Evolutionary conservation across 2,329 filamentous ascomycete genomes (phyloP).

Genomic region (Penicillium sclerotiorum): DNA sequence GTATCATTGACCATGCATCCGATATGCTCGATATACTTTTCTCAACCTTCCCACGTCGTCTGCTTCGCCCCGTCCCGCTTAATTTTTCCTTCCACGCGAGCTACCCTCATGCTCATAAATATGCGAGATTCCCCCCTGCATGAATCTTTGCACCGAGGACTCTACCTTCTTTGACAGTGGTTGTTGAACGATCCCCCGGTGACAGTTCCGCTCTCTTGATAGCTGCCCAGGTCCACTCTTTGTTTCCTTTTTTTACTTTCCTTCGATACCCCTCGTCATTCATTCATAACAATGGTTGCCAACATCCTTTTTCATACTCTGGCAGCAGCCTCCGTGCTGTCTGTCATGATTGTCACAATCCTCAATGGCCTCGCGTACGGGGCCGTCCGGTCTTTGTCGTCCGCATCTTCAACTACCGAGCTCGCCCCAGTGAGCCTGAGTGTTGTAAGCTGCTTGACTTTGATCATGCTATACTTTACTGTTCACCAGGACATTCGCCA

Average conservation of each 20-base stretch:
- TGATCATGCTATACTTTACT: conserved; percentile 24
- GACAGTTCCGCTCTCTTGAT: neutral
- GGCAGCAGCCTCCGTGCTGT: conserved; percentile 26
- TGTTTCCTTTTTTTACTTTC: too few relatives aligned
- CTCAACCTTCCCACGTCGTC: conserved; percentile 17
- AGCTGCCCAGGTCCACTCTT: too few relatives aligned
- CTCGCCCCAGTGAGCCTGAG: conserved; percentile 29
- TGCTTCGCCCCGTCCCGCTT: conserved; percentile 18
- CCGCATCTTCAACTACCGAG: conserved; percentile 21
- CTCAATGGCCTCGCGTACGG: conserved; percentile 34
- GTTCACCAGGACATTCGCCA: conserved; percentile 22
- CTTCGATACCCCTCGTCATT: neutral
- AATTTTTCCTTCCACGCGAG: conserved; percentile 10
- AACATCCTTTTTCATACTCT: conserved; percentile 25
- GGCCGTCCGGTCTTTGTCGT: conserved; percentile 21
- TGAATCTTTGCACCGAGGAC: neutral
- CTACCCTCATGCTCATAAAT: conserved; percentile 19
- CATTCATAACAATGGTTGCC: conserved; percentile 16
- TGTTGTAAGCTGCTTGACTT: conserved; percentile 27
- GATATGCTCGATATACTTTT: conserved; percentile 19
- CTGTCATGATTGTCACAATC: conserved; percentile 30
- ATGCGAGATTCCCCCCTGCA: conserved; percentile 8
- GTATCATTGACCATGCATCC: conserved; percentile 5
- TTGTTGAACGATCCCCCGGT: neutral
- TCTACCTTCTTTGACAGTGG: conserved; percentile 2